Conservation (phyloP, 768 basidiomycete species). For the Chalciporus pseudorubinellus region DNA sequence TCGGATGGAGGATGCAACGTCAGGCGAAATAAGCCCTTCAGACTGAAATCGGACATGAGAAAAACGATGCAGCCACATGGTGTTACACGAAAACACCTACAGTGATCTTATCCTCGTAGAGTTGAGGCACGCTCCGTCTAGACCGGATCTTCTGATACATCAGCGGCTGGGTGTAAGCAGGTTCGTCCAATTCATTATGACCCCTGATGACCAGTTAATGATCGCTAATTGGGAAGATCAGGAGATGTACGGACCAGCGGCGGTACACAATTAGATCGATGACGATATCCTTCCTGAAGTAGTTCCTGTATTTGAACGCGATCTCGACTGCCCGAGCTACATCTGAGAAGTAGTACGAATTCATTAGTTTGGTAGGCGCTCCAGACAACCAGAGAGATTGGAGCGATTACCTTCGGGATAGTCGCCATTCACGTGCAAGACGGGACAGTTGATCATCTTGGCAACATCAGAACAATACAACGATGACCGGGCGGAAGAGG, state of each 20-base stretch:
- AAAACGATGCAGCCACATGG: not conserved
- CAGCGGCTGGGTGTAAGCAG: conserved; percentile 80
- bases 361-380: too few relatives aligned
- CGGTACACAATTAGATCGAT: conserved; percentile 89
- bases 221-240: not conserved
- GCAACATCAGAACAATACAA: conserved; percentile 86
- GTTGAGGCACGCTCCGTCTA: conserved; percentile 70
- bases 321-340: conserved; percentile 82
- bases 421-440: conserved; percentile 91
- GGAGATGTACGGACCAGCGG: conserved; percentile 52
- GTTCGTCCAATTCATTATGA: conserved; percentile 88
- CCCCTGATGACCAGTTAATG: conserved; percentile 47
- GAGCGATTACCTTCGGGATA: conserved; percentile 65
- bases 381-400: not conserved
- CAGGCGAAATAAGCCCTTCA: conserved; percentile 44
- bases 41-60: conserved; percentile 12
- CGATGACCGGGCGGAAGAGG: conserved; percentile 78
- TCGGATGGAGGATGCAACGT: conserved; percentile 51
- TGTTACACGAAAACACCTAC: conserved; percentile 40
- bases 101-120: conserved; percentile 78
- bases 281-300: conserved; percentile 90
- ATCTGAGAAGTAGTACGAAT: conserved; percentile 42
- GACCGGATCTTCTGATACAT: conserved; percentile 90
- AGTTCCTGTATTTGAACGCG: conserved; percentile 83
- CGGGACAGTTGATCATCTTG: conserved; percentile 88